phyloP scores from a whole-genome alignment of 2,329 filamentous ascomycete species.

The Exophiala xenobiotica region DNA sequence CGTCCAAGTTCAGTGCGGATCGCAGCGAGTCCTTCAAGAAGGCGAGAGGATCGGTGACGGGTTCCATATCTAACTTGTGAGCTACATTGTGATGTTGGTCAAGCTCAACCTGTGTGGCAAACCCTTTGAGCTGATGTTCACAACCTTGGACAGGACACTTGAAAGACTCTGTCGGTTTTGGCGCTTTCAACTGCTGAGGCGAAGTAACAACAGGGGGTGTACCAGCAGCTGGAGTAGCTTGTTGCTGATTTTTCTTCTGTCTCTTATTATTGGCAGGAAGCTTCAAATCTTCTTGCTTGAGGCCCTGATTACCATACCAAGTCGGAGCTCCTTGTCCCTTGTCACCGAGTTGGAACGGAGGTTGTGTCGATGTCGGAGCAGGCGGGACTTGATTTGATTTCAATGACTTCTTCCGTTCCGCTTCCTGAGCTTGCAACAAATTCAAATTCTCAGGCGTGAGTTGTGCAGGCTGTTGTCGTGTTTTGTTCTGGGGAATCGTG shows the following conservation, averaged over 20 bases:
- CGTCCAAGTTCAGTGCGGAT: conserved; percentile 49
- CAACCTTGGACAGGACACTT: conserved; percentile 55
- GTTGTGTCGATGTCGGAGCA: conserved; percentile 51
- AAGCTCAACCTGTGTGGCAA: conserved; percentile 54
- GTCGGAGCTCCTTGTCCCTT: conserved; percentile 34
- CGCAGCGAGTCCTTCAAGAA: conserved; percentile 56
- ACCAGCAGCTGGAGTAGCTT: conserved; percentile 27
- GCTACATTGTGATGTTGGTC: conserved; percentile 54
- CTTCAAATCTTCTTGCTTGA: conserved; percentile 58
- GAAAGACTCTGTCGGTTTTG: conserved; percentile 48
- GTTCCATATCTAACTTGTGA: conserved; percentile 50
- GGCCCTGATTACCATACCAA: conserved; percentile 48
- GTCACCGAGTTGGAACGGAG: conserved; percentile 57
- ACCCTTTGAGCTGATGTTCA: conserved; percentile 55
- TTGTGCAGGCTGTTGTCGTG: conserved; percentile 38
- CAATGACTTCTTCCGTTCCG: conserved; percentile 35
- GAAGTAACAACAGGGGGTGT: conserved; percentile 33
- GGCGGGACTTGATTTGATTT: conserved; percentile 45
- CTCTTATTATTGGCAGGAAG: conserved; percentile 57
- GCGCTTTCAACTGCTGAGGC: conserved; percentile 41
- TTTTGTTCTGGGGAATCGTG: conserved; percentile 47
- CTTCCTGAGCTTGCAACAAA: conserved; percentile 23
- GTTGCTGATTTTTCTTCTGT: conserved; percentile 50
- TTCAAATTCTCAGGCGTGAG: conserved; percentile 28
- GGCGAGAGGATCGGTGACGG: conserved; percentile 55